Base-by-base conservation (phyloP, 345 rosid genomes). In the Raphanus sativus region DNA sequence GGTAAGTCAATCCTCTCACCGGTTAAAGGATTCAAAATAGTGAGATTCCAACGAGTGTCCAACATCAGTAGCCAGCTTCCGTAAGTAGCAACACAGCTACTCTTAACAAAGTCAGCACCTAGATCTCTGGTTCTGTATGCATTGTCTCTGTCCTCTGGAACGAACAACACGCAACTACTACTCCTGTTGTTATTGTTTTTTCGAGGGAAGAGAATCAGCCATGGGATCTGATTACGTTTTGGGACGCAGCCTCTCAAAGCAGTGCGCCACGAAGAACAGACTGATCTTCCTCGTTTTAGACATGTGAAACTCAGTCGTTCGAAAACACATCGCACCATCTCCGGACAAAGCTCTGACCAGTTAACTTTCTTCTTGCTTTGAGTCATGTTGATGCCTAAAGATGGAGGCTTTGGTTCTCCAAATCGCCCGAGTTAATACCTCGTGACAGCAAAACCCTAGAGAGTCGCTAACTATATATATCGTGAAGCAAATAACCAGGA, bases 21-120 rank as follows among this genome's bases (percentile, higher is more conserved):
- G 10, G 74, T 58, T 9, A 70, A 58, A 0, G 26, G 56, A 59
- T 70, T 70, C 2, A 71, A n/a, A 26, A 71, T 71, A 36, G 60
- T 5, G 58, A 71, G 67, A 71, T 71, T 15, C 6, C 6, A 9
- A 6, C 0, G 4, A 30, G 0, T 1, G 10, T 70, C n/a, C 55
- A 5, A 2, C 75, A 71, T 71, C 29, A 71, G 1, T 15, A 59
- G 75, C 75, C 75, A 71, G 66, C 66, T 71, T 1, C 75, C 75
- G 3, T 17, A 59, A 59, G 16, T 71, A 0, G 56, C 24, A 11
- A 71, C 16, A 9, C 66, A 71, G n/a, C 56, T 4, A 15, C 75
- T 71, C 55, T 8, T 5, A 1, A 26, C 25, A 25, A 36, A 58
- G 4, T 58, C 74, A 58, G 5, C 10, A 38, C 75, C 75, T 0